Evolutionary conservation across 192 early-diverging fungal genomes (phyloP).

Genomic region (Backusella luteola): DNA sequence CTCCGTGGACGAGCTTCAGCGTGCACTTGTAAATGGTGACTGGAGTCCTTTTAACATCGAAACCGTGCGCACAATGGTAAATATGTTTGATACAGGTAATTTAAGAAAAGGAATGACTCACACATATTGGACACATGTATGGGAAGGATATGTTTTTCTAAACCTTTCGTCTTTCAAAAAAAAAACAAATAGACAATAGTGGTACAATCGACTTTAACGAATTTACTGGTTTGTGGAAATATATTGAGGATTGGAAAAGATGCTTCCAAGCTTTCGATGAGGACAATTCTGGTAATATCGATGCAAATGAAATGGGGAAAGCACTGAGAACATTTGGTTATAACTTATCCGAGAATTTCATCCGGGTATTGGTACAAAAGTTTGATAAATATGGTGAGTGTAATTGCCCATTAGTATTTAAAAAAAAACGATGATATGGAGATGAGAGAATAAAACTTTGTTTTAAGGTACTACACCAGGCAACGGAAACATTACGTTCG

Average conservation of each 20-base stretch:
- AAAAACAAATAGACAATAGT: conserved; percentile 53
- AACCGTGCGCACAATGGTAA: conserved; percentile 80
- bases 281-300: conserved; percentile 74
- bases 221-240: conserved; percentile 76
- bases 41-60: conserved; percentile 82
- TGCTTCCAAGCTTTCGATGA: conserved; percentile 78
- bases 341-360: conserved; percentile 67
- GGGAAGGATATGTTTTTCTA: neutral
- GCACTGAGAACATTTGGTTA: conserved; percentile 79
- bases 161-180: neutral
- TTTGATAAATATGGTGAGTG: conserved; percentile 75
- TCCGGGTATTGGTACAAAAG: conserved; percentile 68
- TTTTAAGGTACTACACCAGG: conserved; percentile 35
- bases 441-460: neutral
- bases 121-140: neutral
- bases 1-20: conserved; percentile 67
- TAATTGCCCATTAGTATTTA: neutral
- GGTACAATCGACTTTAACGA: conserved; percentile 78
- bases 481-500: conserved; percentile 77
- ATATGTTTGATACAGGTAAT: conserved; percentile 73
- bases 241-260: conserved; percentile 82
- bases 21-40: conserved; percentile 73
- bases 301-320: conserved; percentile 64
- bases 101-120: neutral
- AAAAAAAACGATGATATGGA: neutral